Percentiles rank a stretch among this genome's conserved stretches.
These are phyloP conservation scores for Artomyces pyxidatus DNA, from an alignment of 768 basidiomycete genomes.

Conservation along the genomic window DNA sequence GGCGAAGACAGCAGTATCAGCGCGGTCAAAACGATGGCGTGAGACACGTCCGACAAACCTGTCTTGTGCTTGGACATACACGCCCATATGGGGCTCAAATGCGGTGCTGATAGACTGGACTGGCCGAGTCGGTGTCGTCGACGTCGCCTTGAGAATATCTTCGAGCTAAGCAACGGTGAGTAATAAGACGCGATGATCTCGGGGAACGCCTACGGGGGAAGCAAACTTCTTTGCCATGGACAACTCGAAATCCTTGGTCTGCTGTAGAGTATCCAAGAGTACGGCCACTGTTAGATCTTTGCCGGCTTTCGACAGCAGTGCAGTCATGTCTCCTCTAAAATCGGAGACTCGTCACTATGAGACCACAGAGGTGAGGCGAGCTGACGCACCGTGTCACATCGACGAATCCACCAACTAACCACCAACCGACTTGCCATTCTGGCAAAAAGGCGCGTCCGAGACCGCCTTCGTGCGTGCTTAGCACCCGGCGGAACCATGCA, in stretches of 20 bases:
- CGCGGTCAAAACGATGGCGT: background rate
- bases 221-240: constrained; percentile 79
- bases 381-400: constrained; percentile 73
- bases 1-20: constrained; percentile 1
- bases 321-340: constrained; percentile 73
- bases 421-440: constrained; percentile 81
- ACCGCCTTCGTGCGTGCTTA: constrained; percentile 84
- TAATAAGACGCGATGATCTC: background rate
- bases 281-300: constrained; percentile 66
- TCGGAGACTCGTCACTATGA: background rate
- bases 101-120: constrained; percentile 72
- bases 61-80: constrained; percentile 96
- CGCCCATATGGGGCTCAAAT: constrained; percentile 86
- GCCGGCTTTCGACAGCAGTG: constrained; percentile 71
- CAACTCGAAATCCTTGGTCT: constrained; percentile 82
- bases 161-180: constrained; percentile 39
- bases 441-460: constrained; percentile 76
- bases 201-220: constrained; percentile 44
- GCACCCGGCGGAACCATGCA: constrained; percentile 86
- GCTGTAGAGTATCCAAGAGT: constrained; percentile 79
- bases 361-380: background rate
- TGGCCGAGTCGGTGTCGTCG: constrained; percentile 40
- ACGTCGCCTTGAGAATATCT: constrained; percentile 52
- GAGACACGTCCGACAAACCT: constrained; percentile 39
- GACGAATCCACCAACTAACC: constrained; percentile 76